Evolutionary conservation across 2,329 filamentous ascomycete species (phyloP).

Genomic region (Botrytis paeoniae): DNA sequence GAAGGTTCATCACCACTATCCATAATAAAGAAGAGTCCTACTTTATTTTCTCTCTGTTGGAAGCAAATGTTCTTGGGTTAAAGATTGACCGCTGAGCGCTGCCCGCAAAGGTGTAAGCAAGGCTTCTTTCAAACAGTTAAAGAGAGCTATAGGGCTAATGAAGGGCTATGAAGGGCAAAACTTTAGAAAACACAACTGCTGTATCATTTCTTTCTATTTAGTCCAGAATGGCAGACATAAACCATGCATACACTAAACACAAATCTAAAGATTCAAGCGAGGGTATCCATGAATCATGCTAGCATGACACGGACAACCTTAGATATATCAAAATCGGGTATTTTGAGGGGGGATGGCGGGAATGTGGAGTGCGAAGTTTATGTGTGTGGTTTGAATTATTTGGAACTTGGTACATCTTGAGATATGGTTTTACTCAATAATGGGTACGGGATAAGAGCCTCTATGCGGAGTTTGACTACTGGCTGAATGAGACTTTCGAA

Average conservation of each 20-base stretch:
- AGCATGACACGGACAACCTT: neutral
- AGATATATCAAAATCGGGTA: neutral
- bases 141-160: neutral
- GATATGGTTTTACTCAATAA: fast-evolving
- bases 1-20: neutral
- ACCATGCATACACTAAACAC: too few relatives aligned
- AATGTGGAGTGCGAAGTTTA: neutral
- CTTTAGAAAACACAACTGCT: neutral
- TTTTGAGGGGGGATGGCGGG: neutral
- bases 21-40: neutral
- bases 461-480: neutral
- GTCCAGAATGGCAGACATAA: neutral
- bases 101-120: fast-evolving
- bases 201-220: neutral
- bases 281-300: neutral
- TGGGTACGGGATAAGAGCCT: neutral
- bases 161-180: neutral
- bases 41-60: conserved; percentile 21
- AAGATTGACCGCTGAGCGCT: neutral
- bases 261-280: neutral
- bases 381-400: neutral
- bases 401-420: neutral
- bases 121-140: neutral
- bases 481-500: too few relatives aligned
- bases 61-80: neutral